Evolutionary conservation across 2,329 filamentous ascomycete species (phyloP), one percentile per base, ranked within the genome.

Genomic region (Xylariaceae sp.): DNA sequence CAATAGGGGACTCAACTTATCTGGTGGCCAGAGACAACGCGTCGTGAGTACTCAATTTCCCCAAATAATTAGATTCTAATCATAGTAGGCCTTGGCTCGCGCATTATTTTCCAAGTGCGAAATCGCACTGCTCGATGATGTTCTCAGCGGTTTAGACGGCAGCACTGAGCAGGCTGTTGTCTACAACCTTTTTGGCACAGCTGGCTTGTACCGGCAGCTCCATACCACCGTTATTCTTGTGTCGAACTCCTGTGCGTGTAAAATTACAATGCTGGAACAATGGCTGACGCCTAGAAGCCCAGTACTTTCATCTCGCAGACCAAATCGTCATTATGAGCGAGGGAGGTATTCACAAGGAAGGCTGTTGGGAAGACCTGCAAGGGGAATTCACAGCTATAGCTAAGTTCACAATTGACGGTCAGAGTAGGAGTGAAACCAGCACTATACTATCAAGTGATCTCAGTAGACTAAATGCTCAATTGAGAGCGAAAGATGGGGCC

Each of bases 291-390:
- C 16, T 21, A n/a, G 13, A 32, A 67, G 70, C 67, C 2, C 64
- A 70, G 24, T 67, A 73, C 44, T 73, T 79, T 10, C 63, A 69
- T 15, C 55, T 74, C 5, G 73, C 72, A 7, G 75, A 79, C 59
- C 65, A 75, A 5, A 63, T 80, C 9, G 56, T 79, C 13, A 62
- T 75, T 3, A 68, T 80, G 1, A 67, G 69, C 35, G 39, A 68
- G 39, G 67, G 68, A 2, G 62, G 58, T 1, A 69, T 79, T 6
- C 52, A 60, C 7, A 70, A 76, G 23, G 72, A 75, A 56, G 76
- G 77, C 1, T 56, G 54, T 9, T 78, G 75, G 65, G 63, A 70
- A 5, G 63, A 69, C 2, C 60, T 78, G 11, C 67, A 69, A 36
- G 47, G 55, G 2, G 64, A 67, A 13, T 60, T 64, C 13, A 65